Conservation (phyloP, 129 eudicot species). For the Flaveria linearis region DNA sequence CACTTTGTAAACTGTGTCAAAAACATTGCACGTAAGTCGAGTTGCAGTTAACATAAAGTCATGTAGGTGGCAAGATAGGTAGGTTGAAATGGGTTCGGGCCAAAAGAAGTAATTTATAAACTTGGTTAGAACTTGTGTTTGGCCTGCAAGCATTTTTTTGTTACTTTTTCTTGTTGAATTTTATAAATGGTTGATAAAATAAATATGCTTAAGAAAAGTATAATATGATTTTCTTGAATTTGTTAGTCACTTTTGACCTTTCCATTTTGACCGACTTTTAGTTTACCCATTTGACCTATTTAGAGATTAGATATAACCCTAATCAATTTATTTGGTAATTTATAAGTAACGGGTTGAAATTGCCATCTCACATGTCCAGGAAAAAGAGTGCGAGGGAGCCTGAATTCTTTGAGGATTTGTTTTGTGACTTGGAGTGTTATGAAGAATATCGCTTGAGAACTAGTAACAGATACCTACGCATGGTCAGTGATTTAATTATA, state of each 20-base stretch:
- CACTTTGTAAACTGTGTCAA: conserved; percentile 96
- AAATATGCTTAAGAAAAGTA: background rate
- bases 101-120: background rate
- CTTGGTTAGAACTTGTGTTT: background rate
- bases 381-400: conserved; percentile 69
- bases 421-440: conserved; percentile 71
- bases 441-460: conserved; percentile 81
- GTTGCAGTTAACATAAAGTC: conserved; percentile 8
- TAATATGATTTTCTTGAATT: background rate
- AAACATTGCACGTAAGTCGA: conserved; percentile 67
- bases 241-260: background rate
- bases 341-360: background rate
- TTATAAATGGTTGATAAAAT: background rate
- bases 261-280: background rate
- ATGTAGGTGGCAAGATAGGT: conserved; percentile 4
- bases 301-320: background rate
- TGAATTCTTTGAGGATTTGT: conserved; percentile 85
- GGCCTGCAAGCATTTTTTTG: background rate
- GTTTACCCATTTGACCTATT: background rate
- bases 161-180: background rate
- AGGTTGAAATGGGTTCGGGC: conserved; percentile 3
- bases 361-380: conserved; percentile 43
- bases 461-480: conserved; percentile 71
- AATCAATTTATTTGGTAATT: background rate
- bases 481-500: conserved; percentile 46